Conservation (phyloP, 306 rosid species). For the Fagus crenata region DNA sequence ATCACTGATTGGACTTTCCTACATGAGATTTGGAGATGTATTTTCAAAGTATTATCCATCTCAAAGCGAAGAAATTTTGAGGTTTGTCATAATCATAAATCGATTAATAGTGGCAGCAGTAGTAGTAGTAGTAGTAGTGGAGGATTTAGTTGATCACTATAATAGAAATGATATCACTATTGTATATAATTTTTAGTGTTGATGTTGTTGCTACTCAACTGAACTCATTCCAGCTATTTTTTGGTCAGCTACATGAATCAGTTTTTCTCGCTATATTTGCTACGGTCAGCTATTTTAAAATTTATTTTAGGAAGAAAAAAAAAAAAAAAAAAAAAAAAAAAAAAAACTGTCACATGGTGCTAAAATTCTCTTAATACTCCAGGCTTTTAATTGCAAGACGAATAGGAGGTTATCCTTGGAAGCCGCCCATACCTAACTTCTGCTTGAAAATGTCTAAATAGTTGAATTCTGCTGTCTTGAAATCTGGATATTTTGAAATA, state of each 20-base stretch:
- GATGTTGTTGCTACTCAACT: not conserved
- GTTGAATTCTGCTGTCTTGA: not conserved
- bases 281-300: not conserved
- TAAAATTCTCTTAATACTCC: not conserved
- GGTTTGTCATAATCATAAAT: slow-evolving; percentile 47
- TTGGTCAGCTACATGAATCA: not conserved
- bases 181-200: not conserved
- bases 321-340: not conserved
- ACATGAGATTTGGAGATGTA: slow-evolving; percentile 94
- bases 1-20: slow-evolving; percentile 65
- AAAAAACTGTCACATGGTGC: not conserved
- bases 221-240: not conserved
- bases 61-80: slow-evolving; percentile 75
- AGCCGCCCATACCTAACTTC: not conserved
- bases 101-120: slow-evolving; percentile 11
- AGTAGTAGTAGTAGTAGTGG: slow-evolving; percentile 2
- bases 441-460: not conserved
- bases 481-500: not conserved
- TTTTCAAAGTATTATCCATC: slow-evolving; percentile 72
- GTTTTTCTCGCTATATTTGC: not conserved
- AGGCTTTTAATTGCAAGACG: not conserved
- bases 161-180: not conserved
- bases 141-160: not conserved
- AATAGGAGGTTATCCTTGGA: not conserved
- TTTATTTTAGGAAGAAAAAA: not conserved